phyloP scores from a whole-genome alignment of 768 basidiomycete species.

The Collybia sp. region DNA sequence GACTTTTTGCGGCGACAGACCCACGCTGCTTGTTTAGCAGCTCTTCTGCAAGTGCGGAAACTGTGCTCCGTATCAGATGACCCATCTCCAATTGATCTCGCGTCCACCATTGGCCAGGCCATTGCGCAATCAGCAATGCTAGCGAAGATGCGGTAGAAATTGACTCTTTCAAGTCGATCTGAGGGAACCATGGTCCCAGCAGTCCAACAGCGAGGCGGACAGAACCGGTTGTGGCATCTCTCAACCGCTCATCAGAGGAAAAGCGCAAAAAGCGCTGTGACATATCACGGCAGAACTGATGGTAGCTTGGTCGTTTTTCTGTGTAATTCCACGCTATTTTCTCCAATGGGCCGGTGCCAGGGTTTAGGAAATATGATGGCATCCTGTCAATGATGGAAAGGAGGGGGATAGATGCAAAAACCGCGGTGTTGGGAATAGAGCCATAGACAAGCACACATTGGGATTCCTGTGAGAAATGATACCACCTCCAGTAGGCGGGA shows the following conservation, averaged over 20 bases:
- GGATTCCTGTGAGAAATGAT: slow-evolving; percentile 68
- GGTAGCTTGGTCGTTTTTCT: slow-evolving; percentile 55
- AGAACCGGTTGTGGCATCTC: slow-evolving; percentile 63
- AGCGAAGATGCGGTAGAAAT: slow-evolving; percentile 32
- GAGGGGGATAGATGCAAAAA: slow-evolving; percentile 68
- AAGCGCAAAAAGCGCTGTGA: slow-evolving; percentile 56
- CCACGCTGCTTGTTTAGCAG: slow-evolving; percentile 43
- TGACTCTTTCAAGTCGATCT: slow-evolving; percentile 30
- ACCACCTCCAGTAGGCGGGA: slow-evolving; percentile 69
- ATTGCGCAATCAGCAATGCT: slow-evolving; percentile 49
- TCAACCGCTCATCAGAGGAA: slow-evolving; percentile 49
- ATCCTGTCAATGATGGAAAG: slow-evolving; percentile 58
- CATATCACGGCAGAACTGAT: slow-evolving; percentile 68
- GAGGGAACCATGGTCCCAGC: slow-evolving; percentile 68
- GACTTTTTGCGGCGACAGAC: slow-evolving; percentile 32
- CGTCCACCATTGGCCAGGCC: slow-evolving; percentile 69
- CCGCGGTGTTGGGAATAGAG: slow-evolving; percentile 58
- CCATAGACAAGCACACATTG: slow-evolving; percentile 73
- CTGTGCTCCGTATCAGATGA: slow-evolving; percentile 53
- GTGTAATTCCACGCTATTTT: slow-evolving; percentile 50
- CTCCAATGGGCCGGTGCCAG: slow-evolving; percentile 25
- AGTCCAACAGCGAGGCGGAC: slow-evolving; percentile 65
- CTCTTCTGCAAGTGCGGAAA: slow-evolving; percentile 61
- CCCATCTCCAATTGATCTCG: slow-evolving; percentile 60
- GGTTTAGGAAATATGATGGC: slow-evolving; percentile 60